Percentiles rank a stretch among this genome's conserved stretches.
Conservation (phyloP, 75 land plant species). For the Pinus taeda region DNA sequence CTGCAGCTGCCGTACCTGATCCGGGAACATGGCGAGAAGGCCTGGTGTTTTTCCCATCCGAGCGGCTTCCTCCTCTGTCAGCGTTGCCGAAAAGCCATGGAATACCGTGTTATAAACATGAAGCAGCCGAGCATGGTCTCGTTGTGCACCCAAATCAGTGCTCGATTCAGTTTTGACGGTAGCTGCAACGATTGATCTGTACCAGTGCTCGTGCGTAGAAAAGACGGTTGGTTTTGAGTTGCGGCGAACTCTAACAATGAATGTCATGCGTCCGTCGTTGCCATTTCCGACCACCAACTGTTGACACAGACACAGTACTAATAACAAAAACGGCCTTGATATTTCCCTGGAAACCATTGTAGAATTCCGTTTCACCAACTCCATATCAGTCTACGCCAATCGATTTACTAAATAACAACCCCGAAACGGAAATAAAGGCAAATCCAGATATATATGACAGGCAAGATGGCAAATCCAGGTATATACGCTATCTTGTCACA, state of each 20-base stretch:
- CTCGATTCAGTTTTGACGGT: neutral
- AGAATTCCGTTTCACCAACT: too few relatives aligned
- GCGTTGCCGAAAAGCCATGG: slow-evolving; percentile 69
- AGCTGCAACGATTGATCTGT: slow-evolving; percentile 36
- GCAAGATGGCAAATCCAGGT: too few relatives aligned
- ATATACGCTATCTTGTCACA: too few relatives aligned
- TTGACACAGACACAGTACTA: neutral
- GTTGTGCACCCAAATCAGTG: neutral
- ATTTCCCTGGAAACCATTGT: too few relatives aligned
- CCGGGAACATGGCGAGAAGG: slow-evolving; percentile 21
- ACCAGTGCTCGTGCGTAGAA: slow-evolving; percentile 64
- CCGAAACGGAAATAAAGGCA: too few relatives aligned
- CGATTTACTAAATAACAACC: too few relatives aligned
- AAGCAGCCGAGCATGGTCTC: slow-evolving; percentile 9
- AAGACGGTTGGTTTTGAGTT: slow-evolving; percentile 48
- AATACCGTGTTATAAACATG: slow-evolving; percentile 55
- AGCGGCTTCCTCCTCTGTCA: slow-evolving; percentile 2
- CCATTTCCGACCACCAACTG: neutral
- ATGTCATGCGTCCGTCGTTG: slow-evolving; percentile 11
- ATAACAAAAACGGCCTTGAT: too few relatives aligned
- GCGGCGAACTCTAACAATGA: slow-evolving; percentile 35
- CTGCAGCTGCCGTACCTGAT: slow-evolving; percentile 24
- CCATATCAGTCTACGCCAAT: too few relatives aligned
- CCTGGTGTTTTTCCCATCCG: slow-evolving; percentile 33
- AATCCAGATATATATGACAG: too few relatives aligned